A percentile compares a stretch with the other conserved stretches of the same genome.
phyloP scores from a whole-genome alignment of 169 alveolate genomes.

The Plasmodium fragile region DNA sequence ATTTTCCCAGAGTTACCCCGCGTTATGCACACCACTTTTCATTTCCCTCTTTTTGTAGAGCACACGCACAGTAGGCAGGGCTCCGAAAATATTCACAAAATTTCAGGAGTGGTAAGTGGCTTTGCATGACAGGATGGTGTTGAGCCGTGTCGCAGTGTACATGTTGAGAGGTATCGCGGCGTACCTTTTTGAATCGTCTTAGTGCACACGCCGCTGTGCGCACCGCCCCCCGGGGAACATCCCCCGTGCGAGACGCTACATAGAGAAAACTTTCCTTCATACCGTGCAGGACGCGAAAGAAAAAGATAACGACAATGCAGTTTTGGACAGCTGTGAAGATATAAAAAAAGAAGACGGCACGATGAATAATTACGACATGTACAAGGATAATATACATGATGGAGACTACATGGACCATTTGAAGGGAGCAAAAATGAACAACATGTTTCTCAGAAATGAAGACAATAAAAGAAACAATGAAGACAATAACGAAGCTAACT shows the following conservation, averaged over 20 bases:
- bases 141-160: background rate
- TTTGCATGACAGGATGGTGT: background rate
- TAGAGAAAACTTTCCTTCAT: background rate
- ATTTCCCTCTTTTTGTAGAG: constrained; percentile 20
- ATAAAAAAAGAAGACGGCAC: constrained; percentile 37
- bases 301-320: constrained; percentile 22
- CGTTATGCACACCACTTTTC: background rate
- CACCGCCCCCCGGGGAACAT: background rate
- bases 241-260: background rate
- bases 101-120: constrained; percentile 17
- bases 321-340: constrained; percentile 8
- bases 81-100: constrained; percentile 40
- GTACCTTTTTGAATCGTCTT: background rate
- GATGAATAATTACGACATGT: constrained; percentile 66
- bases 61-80: constrained; percentile 33
- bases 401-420: constrained; percentile 26
- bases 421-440: constrained; percentile 29
- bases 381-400: constrained; percentile 29
- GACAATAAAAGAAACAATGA: constrained; percentile 21
- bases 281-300: constrained; percentile 25
- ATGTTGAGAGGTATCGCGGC: background rate
- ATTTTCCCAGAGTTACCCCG: background rate
- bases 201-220: background rate
- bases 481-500: constrained; percentile 27
- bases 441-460: constrained; percentile 20